Conservation (phyloP, 116 monocot species). For the Dioscorea cayenensis region DNA sequence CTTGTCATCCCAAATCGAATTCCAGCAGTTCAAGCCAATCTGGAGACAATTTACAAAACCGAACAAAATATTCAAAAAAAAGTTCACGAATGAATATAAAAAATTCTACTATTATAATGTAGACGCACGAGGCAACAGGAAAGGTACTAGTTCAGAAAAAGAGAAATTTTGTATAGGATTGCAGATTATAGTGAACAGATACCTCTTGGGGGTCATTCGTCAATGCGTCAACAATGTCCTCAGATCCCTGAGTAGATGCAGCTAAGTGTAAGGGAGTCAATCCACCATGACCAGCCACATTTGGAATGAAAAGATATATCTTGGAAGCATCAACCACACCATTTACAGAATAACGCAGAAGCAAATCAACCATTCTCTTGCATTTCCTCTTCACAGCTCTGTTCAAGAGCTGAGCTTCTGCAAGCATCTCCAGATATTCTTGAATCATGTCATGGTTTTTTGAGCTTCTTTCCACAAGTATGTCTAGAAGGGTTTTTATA, state of each 20-base stretch:
- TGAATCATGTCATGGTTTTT: constrained; percentile 20
- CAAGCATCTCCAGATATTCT: constrained; percentile 49
- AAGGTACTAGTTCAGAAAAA: no score
- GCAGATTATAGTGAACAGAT: not conserved
- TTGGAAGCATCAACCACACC: constrained; percentile 16
- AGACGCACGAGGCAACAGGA: no score
- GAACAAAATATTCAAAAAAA: no score
- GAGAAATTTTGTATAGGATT: no score
- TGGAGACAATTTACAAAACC: constrained; percentile 4
- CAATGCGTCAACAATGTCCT: constrained; percentile 71
- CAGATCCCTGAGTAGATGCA: constrained; percentile 49
- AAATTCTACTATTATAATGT: no score
- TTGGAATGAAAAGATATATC: constrained; percentile 59
- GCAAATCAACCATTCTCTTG: constrained; percentile 71
- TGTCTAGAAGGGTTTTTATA: constrained; percentile 50
- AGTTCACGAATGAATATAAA: no score
- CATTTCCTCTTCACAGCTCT: constrained; percentile 81
- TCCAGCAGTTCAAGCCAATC: constrained; percentile 84
- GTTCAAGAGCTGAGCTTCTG: constrained; percentile 65
- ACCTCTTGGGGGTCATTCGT: constrained; percentile 87
- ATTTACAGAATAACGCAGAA: constrained; percentile 45
- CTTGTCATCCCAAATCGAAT: constrained; percentile 47
- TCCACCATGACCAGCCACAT: constrained; percentile 59
- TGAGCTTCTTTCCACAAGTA: constrained; percentile 39
- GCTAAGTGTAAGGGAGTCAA: constrained; percentile 78